phyloP scores from a whole-genome alignment of 139 green algal species.

The Yamagishiella unicocca region DNA sequence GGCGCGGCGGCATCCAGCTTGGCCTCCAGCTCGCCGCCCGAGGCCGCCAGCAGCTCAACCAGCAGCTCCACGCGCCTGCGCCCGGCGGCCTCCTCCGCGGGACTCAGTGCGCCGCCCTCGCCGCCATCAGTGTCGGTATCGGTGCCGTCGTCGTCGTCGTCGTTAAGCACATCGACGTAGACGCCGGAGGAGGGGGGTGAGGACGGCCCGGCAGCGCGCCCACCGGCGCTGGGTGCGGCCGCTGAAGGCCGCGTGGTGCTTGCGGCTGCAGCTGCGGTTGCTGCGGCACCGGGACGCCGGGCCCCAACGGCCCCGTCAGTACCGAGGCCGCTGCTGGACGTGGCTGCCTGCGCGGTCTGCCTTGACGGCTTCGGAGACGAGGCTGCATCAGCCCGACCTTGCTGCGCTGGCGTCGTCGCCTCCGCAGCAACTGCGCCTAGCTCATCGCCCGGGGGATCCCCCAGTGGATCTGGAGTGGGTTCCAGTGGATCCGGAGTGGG shows the following conservation, averaged over 20 bases:
- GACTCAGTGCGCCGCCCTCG: neutral
- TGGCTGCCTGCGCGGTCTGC: neutral
- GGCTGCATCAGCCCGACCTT: too few relatives aligned
- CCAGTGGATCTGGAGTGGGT: too few relatives aligned
- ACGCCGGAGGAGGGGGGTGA: neutral
- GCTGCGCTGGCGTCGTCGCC: too few relatives aligned
- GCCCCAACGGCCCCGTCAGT: neutral
- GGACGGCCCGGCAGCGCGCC: neutral
- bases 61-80: constrained; percentile 19
- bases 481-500: too few relatives aligned
- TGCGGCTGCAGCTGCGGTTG: neutral
- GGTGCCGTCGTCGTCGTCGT: neutral
- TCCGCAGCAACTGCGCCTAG: too few relatives aligned
- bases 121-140: neutral
- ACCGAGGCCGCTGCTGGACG: neutral
- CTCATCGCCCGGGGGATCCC: too few relatives aligned
- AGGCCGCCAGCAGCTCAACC: constrained; percentile 19
- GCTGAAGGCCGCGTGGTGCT: neutral
- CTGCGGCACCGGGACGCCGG: neutral
- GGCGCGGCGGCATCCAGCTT: neutral
- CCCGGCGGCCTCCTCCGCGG: neutral
- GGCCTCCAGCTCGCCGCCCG: constrained; percentile 22
- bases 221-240: neutral
- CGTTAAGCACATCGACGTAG: neutral
- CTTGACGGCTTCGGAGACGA: too few relatives aligned